phyloP scores from a whole-genome alignment of 2,329 filamentous ascomycete species.

The Tolypocladium amazonense region DNA sequence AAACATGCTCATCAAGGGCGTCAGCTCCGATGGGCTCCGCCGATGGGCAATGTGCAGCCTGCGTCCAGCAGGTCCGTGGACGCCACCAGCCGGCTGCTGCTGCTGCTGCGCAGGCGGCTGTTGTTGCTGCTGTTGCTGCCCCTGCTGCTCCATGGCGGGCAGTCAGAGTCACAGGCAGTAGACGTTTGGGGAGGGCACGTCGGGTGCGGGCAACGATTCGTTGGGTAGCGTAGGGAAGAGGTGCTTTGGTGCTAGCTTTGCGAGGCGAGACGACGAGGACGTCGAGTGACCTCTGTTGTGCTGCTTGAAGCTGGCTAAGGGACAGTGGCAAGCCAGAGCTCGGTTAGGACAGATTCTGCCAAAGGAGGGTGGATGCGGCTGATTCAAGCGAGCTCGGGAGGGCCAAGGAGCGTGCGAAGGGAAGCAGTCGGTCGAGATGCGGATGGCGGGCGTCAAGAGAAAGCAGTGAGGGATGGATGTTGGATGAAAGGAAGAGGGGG shows the following conservation, averaged over 20 bases:
- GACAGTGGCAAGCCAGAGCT: slow-evolving; percentile 9
- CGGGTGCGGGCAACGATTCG: slow-evolving; percentile 18
- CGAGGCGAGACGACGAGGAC: neutral
- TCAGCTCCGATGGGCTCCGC: slow-evolving; percentile 93
- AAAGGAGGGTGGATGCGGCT: slow-evolving; percentile 25
- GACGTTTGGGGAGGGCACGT: slow-evolving; percentile 26
- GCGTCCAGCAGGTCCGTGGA: slow-evolving; percentile 69
- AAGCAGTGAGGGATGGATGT: slow-evolving; percentile 27
- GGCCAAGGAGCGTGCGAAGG: slow-evolving; percentile 27
- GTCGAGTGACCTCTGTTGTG: neutral
- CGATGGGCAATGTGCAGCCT: slow-evolving; percentile 95
- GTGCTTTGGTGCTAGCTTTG: neutral
- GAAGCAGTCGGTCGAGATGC: slow-evolving; percentile 21
- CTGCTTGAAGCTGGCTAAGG: slow-evolving; percentile 6
- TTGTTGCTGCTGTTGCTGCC: slow-evolving; percentile 29
- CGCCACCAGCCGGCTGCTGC: slow-evolving; percentile 42
- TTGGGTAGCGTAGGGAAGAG: slow-evolving; percentile 10
- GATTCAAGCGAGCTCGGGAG: slow-evolving; percentile 17
- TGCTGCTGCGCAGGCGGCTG: slow-evolving; percentile 38
- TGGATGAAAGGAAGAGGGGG: slow-evolving; percentile 23
- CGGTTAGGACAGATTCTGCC: slow-evolving; percentile 18
- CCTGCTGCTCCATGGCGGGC: slow-evolving; percentile 50
- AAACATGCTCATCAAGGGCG: slow-evolving; percentile 92
- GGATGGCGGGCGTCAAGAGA: slow-evolving; percentile 29
- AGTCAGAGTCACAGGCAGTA: slow-evolving; percentile 30